Base-by-base conservation (phyloP, 495 filamentous ascomycete species). In the Tuber magnatum region DNA sequence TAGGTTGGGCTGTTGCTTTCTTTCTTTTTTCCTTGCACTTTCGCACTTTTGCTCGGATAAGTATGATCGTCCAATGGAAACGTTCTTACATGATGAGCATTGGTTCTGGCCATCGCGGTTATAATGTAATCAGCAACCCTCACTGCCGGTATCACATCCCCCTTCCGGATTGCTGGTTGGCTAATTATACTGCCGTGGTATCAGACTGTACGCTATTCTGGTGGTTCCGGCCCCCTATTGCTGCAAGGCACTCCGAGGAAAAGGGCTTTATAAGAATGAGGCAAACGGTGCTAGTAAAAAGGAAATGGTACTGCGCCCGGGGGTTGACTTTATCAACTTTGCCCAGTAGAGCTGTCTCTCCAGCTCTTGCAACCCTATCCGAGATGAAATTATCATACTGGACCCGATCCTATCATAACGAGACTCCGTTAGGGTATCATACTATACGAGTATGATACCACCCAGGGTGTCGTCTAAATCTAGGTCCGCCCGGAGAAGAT, bases 221-320 rank as follows among this genome's bases (percentile, higher is more conserved):
- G 32, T 20, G 16, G 56, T 32, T 65, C 56, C 32, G 56, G 28
- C 3, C 35, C 18, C 35, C 56, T 10, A 1, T 65, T 65, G 12
- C 56, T 65, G 56, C 28, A 65, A 65, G 56, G 56, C 28, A 65
- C 56, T 65, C 56, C 56, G 56, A 65, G 56, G 56, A 65, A 65
- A 65, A 32, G 56, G 56, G 56, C 14, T 65, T 12, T 12, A 61
- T 35, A 65, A 65, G 56, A 35, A 65, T 65, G 56, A 65, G 56
- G 56, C 56, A 35, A 65, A 65, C 14, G 28, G 56, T 35, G 14
- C 28, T 65, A 28, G 56, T 65, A 65, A 65, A 65, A 65, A 65
- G 3, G 28, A 20, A 65, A 65, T 8, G 28, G 28, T 35, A 32
- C 51, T 4, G 46, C 9, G 10, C n/a, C 12, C 28, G 51, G 16